Conservation (phyloP, 73 alveolate genomes). For the Paramecium sonneborni region DNA sequence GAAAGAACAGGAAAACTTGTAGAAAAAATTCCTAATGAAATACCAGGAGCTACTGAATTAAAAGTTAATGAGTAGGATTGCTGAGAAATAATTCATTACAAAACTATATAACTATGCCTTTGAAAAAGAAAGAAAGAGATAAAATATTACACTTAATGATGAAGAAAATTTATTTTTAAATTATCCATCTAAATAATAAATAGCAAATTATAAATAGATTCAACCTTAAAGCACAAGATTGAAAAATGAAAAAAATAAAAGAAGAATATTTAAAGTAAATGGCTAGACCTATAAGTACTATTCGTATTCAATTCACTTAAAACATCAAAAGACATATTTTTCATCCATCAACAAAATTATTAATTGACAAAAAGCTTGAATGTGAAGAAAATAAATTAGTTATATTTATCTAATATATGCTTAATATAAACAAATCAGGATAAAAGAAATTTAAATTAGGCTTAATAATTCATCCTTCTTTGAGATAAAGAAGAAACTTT, state of each 20-base stretch:
- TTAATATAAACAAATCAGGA: slow-evolving; percentile 34
- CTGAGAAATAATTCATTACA: slow-evolving; percentile 21
- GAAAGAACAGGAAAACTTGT: slow-evolving; percentile 55
- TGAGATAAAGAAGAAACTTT: slow-evolving; percentile 15
- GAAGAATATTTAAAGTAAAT: slow-evolving; percentile 34
- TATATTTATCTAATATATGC: neutral
- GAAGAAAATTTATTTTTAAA: slow-evolving; percentile 12
- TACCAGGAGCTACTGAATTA: slow-evolving; percentile 50
- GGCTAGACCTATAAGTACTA: slow-evolving; percentile 52
- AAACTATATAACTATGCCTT: slow-evolving; percentile 32
- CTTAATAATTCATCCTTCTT: slow-evolving; percentile 57
- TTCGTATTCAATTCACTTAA: neutral
- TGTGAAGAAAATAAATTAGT: slow-evolving; percentile 19
- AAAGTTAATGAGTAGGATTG: slow-evolving; percentile 57
- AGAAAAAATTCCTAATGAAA: slow-evolving; percentile 56
- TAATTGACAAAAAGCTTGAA: slow-evolving; percentile 41
- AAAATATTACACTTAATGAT: neutral
- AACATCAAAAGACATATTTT: slow-evolving; percentile 50
- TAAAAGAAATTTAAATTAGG: slow-evolving; percentile 49
- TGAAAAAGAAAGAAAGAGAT: slow-evolving; percentile 44
- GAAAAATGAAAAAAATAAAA: neutral
- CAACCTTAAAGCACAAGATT: slow-evolving; percentile 21
- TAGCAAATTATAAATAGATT: neutral
- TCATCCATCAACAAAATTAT: slow-evolving; percentile 61
- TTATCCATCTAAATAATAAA: slow-evolving; percentile 29